Percentiles rank a stretch among this genome's conserved stretches.
These are phyloP conservation scores for Oligophagozyma castellii DNA, from an alignment of 1,139 yeast species.

Conservation along the genomic window DNA sequence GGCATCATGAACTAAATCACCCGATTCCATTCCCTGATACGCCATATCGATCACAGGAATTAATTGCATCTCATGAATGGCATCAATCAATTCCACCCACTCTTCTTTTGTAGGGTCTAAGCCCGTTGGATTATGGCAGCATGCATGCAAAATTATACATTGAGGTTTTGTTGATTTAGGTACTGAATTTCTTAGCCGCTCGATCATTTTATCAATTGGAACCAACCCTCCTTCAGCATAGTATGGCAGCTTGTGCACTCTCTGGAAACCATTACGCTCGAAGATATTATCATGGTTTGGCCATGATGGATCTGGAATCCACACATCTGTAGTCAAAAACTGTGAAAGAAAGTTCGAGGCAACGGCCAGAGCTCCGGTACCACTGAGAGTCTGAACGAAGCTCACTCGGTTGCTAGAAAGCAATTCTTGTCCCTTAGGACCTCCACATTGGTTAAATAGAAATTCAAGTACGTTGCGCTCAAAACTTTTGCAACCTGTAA, in stretches of 20 bases:
- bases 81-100: constrained; percentile 60
- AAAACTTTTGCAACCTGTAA: constrained; percentile 62
- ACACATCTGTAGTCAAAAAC: constrained; percentile 36
- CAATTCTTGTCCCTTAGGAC: constrained; percentile 23
- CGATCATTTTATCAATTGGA: constrained; percentile 35
- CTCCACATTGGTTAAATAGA: constrained; percentile 42
- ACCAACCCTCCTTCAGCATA: constrained; percentile 37
- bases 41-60: constrained; percentile 83
- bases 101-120: constrained; percentile 73
- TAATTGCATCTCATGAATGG: constrained; percentile 40
- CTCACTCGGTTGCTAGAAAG: constrained; percentile 34
- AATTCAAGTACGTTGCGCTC: constrained; percentile 56
- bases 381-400: constrained; percentile 77
- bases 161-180: constrained; percentile 36
- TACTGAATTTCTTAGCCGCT: constrained; percentile 29
- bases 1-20: constrained; percentile 41
- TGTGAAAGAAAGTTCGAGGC: constrained; percentile 56
- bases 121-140: constrained; percentile 97
- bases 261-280: constrained; percentile 18
- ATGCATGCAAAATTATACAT: constrained; percentile 73
- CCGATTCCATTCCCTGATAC: constrained; percentile 87
- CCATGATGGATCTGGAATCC: constrained; percentile 89
- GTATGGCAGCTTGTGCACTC: constrained; percentile 36
- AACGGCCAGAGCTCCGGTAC: constrained; percentile 90
- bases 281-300: constrained; percentile 73